Percentiles rank a stretch among this genome's conserved stretches.
These are phyloP conservation scores for Exophiala calicioides DNA, from an alignment of 2,329 filamentous ascomycete species.

Conservation along the genomic window DNA sequence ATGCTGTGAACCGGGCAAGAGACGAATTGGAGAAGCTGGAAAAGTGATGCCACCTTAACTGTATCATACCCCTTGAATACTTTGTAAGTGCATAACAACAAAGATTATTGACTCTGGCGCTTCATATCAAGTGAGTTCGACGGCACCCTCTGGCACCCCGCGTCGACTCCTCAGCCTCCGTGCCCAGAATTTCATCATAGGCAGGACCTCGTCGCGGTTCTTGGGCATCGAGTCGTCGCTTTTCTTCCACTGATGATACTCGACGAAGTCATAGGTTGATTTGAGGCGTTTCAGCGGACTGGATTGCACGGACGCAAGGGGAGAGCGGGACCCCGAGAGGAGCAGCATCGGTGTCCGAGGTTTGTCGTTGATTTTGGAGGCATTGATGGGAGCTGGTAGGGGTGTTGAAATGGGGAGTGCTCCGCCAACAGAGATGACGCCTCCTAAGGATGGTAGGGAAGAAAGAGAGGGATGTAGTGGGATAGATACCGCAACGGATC, in stretches of 20 bases:
- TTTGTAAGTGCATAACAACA: background rate
- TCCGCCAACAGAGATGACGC: conserved; percentile 47
- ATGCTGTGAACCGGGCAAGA: conserved; percentile 49
- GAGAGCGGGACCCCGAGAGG: conserved; percentile 41
- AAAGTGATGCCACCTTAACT: conserved; percentile 5
- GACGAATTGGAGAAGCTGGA: conserved; percentile 42
- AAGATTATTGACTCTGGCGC: no score
- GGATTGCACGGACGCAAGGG: conserved; percentile 56
- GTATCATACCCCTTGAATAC: background rate
- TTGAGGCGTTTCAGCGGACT: conserved; percentile 66
- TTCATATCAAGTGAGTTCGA: conserved; percentile 39
- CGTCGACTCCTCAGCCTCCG: conserved; percentile 45
- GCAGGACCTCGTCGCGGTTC: conserved; percentile 80
- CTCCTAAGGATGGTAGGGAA: conserved; percentile 36
- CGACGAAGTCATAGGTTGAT: conserved; percentile 65
- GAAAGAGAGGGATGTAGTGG: conserved; percentile 47
- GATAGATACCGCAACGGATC: conserved; percentile 60
- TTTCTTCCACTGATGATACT: conserved; percentile 69
- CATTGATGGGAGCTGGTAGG: conserved; percentile 28
- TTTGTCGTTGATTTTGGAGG: conserved; percentile 39
- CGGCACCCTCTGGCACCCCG: conserved; percentile 48
- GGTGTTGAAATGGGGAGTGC: conserved; percentile 40
- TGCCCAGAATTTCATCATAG: conserved; percentile 77
- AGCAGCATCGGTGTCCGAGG: conserved; percentile 46
- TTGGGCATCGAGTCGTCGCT: conserved; percentile 79